Evolutionary conservation across 805 yeast species (phyloP), one percentile per base, ranked within the genome.

Genomic region (Wickerhamomyces subpelliculosus): DNA sequence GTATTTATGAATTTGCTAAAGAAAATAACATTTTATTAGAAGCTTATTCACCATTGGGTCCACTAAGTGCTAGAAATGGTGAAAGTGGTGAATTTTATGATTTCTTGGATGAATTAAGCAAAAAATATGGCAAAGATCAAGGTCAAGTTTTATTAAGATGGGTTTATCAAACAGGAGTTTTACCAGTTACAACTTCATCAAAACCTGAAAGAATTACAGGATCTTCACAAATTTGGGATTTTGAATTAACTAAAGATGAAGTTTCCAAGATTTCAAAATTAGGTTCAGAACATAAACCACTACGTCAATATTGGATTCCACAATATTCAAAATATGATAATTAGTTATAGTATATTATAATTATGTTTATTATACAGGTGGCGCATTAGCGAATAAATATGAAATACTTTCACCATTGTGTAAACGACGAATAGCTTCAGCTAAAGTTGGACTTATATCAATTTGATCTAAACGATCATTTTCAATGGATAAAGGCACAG

Each of bases 361-460:
- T n/a, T 7, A 19, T 26, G 11, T 6, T 24, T 26, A 5, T 30
- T 24, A 36, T 16, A 25, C 27, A 2, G 24, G 31, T 39, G 80
- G 79, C 27, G 77, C 82, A 48, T 89, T 79, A 37, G 78, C 78
- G 62, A 89, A 86, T 51, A 89, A 67, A 58, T 87, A 89, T 2
- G 95, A 84, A 25, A 89, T 84, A 56, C 94, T 82, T 66, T 90
- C 98, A 53, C 98, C 98, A 55, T 93, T 90, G 61, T 90, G 98
- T 49, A 90, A 69, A 55, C 98, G 77, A 60, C 97, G 77, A 41
- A 90, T 83, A 24, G 95, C 90, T 62, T 93, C 98, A 8, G 97
- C 97, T 42, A 90, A 63, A 8, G 85, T 82, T 16, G 93, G 84
- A 50, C 87, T 74, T 41, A 93, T 80, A 60, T 90, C 97, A 41